Percentiles rank a stretch among this genome's conserved stretches.
Conservation (phyloP, 495 filamentous ascomycete species). For the Penicillium canariense region DNA sequence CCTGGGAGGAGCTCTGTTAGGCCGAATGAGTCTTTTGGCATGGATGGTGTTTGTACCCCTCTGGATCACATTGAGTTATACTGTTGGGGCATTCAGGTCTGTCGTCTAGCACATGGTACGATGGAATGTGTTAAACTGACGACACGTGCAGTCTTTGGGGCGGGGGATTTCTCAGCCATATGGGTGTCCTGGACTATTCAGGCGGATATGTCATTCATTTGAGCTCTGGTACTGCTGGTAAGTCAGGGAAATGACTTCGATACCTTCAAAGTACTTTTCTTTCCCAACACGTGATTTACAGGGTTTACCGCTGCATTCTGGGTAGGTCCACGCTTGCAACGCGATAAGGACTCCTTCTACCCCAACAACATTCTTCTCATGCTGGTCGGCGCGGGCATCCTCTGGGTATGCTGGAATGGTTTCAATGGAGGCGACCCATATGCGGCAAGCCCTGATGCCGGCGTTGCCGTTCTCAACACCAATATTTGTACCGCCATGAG, state of each 20-base stretch:
- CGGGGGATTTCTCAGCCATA: conserved; percentile 51
- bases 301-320: conserved; percentile 54
- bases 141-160: conserved; percentile 46
- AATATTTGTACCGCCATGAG: conserved; percentile 54
- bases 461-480: conserved; percentile 57
- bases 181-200: conserved; percentile 57
- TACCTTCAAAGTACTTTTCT: background rate
- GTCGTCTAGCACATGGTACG: conserved; percentile 20
- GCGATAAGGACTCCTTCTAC: conserved; percentile 48
- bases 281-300: background rate
- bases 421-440: conserved; percentile 60
- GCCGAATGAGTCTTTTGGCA: conserved; percentile 53
- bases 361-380: conserved; percentile 53
- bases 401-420: conserved; percentile 61
- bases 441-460: conserved; percentile 51
- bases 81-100: conserved; percentile 27
- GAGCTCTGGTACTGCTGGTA: conserved; percentile 50
- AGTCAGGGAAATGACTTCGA: background rate
- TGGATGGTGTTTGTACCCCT: conserved; percentile 59
- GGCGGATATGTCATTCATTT: conserved; percentile 60
- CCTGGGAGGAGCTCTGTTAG: conserved; percentile 49
- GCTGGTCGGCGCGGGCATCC: conserved; percentile 52
- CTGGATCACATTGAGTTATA: conserved; percentile 48
- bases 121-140: conserved; percentile 18
- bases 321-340: conserved; percentile 50